Conservation (phyloP, 192 early-diverging fungal species). For the Haplosporangium gracile region DNA sequence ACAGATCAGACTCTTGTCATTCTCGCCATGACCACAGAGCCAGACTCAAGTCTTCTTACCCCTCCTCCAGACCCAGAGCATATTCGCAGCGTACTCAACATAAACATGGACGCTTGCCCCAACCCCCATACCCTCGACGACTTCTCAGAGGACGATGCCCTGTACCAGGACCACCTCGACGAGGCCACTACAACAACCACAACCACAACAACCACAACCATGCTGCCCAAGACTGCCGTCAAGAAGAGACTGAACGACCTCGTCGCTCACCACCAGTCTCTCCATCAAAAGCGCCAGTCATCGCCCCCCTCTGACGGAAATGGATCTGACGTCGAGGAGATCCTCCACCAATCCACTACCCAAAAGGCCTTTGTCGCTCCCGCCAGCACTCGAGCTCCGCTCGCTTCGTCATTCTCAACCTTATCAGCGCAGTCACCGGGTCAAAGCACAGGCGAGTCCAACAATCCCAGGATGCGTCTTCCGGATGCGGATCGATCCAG, state of each 20-base stretch:
- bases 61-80: constrained; percentile 28
- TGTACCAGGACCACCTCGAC: background rate
- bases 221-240: background rate
- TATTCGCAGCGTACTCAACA: constrained; percentile 1
- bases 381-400: constrained; percentile 22
- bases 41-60: constrained; percentile 14
- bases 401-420: constrained; percentile 11
- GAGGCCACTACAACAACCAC: constrained; percentile 24
- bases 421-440: constrained; percentile 2
- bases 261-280: constrained; percentile 22
- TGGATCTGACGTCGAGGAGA: constrained; percentile 8
- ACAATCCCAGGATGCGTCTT: background rate
- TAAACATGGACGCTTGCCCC: constrained; percentile 16
- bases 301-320: constrained; percentile 3
- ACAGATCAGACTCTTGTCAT: background rate
- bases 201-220: constrained; percentile 22
- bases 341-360: background rate
- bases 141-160: constrained; percentile 13
- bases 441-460: background rate
- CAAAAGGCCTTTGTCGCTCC: background rate
- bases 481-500: background rate
- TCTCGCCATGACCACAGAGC: constrained; percentile 8
- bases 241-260: constrained; percentile 16
- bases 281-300: constrained; percentile 17
- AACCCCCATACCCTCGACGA: constrained; percentile 23